These are phyloP conservation scores for Trypanosoma mega DNA, from an alignment of 208 protist genomes.

Conservation along the genomic window DNA sequence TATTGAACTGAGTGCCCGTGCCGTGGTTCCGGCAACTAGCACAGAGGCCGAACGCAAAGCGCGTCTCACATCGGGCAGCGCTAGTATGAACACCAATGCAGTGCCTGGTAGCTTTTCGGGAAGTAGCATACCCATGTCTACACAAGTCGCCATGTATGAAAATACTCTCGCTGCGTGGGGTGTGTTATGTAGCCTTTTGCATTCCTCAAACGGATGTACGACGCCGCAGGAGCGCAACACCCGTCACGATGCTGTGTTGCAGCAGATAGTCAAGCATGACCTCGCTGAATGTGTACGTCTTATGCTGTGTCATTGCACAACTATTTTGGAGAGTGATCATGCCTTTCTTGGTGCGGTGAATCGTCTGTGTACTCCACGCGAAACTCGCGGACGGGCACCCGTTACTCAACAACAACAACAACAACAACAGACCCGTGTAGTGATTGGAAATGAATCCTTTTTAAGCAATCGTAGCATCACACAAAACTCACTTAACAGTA, in stretches of 20 bases:
- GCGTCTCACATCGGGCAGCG: background rate
- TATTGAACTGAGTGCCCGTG: slow-evolving; percentile 25
- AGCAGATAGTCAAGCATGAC: slow-evolving; percentile 31
- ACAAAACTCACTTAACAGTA: background rate
- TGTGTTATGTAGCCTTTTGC: slow-evolving; percentile 11
- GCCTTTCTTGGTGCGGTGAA: slow-evolving; percentile 14
- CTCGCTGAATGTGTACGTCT: slow-evolving; percentile 16
- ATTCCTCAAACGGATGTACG: background rate
- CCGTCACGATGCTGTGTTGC: slow-evolving; percentile 25
- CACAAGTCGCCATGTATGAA: slow-evolving; percentile 65
- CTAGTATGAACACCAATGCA: background rate
- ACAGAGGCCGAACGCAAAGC: slow-evolving; percentile 4
- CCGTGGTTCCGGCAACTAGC: slow-evolving; percentile 2
- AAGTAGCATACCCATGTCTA: background rate
- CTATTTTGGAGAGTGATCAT: slow-evolving; percentile 12
- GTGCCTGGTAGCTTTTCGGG: background rate
- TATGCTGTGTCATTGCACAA: slow-evolving; percentile 10
- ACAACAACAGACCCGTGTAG: no score
- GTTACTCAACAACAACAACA: no score
- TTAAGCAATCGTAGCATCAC: background rate
- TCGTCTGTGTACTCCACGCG: slow-evolving; percentile 13
- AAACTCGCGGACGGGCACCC: no score
- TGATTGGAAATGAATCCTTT: background rate
- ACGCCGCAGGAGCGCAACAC: background rate
- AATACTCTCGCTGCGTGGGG: slow-evolving; percentile 49